These are phyloP conservation scores for Penicillium sp. DNA, from an alignment of 2,329 filamentous ascomycete species.

Conservation along the genomic window DNA sequence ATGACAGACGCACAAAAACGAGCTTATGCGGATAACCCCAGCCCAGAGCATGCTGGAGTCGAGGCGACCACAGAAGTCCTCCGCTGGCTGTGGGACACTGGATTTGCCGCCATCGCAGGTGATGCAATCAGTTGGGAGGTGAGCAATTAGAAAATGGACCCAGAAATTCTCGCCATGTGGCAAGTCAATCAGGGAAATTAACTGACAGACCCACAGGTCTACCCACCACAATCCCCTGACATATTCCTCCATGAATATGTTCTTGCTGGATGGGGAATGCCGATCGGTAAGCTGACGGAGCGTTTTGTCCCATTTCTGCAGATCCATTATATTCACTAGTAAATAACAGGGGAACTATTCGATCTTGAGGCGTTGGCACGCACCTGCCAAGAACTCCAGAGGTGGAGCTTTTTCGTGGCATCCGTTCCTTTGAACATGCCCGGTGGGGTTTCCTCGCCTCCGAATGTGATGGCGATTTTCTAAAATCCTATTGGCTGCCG, in stretches of 20 bases:
- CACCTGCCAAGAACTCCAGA: slow-evolving; percentile 35
- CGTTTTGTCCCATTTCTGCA: not conserved
- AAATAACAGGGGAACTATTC: slow-evolving; percentile 44
- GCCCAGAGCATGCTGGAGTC: slow-evolving; percentile 48
- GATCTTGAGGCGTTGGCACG: slow-evolving; percentile 46
- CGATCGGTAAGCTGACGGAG: slow-evolving; percentile 39
- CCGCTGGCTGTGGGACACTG: slow-evolving; percentile 58
- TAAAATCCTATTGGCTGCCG: slow-evolving; percentile 18
- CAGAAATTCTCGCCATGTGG: not conserved
- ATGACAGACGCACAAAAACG: slow-evolving; percentile 36
- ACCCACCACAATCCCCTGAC: slow-evolving; percentile 42
- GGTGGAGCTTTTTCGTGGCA: slow-evolving; percentile 53
- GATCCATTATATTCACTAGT: slow-evolving; percentile 2
- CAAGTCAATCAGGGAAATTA: not conserved
- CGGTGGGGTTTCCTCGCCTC: slow-evolving; percentile 47
- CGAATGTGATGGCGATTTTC: slow-evolving; percentile 48
- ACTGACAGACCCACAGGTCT: slow-evolving; percentile 31
- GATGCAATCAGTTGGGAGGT: slow-evolving; percentile 58
- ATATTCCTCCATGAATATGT: slow-evolving; percentile 49
- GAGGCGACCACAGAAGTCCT: slow-evolving; percentile 51
- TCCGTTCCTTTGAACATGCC: slow-evolving; percentile 51
- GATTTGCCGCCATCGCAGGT: slow-evolving; percentile 58
- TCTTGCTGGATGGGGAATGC: slow-evolving; percentile 53
- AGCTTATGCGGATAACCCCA: slow-evolving; percentile 36
- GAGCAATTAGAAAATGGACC: slow-evolving; percentile 16